Conservation (phyloP, 1,284 basidiomycete species). For the Puccinia hordei region DNA sequence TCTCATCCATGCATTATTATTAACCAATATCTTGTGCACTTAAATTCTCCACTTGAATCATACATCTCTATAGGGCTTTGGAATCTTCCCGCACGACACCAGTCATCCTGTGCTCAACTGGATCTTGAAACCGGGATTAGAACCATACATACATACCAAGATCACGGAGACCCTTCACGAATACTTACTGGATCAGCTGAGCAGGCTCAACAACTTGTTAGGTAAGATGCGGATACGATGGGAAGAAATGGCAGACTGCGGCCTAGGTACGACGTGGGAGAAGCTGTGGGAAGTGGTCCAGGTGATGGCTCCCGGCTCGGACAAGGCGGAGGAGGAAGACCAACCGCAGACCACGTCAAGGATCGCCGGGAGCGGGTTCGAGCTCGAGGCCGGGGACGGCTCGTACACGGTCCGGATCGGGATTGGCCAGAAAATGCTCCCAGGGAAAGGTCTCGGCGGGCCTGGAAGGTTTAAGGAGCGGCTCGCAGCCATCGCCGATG, state of each 20-base stretch:
- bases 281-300: conserved; percentile 3
- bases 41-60: neutral
- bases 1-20: neutral
- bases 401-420: conserved; percentile 42
- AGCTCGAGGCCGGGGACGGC: conserved; percentile 34
- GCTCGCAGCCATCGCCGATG: conserved; percentile 16
- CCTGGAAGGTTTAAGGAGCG: conserved; percentile 21
- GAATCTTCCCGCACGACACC: conserved; percentile 39
- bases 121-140: conserved; percentile 43
- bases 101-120: conserved; percentile 45
- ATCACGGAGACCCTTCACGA: conserved; percentile 22
- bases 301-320: conserved; percentile 8
- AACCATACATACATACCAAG: conserved; percentile 31
- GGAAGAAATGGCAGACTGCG: neutral
- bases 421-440: conserved; percentile 30
- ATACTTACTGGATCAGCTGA: conserved; percentile 23
- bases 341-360: neutral
- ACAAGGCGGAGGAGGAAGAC: neutral
- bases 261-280: conserved; percentile 18
- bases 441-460: conserved; percentile 37
- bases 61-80: conserved; percentile 15
- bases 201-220: conserved; percentile 21
- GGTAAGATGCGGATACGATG: conserved; percentile 18
- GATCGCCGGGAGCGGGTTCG: conserved; percentile 13
- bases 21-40: neutral